These are phyloP conservation scores for Hippophae gyantsensis DNA, from an alignment of 306 rosid species.

Conservation along the genomic window DNA sequence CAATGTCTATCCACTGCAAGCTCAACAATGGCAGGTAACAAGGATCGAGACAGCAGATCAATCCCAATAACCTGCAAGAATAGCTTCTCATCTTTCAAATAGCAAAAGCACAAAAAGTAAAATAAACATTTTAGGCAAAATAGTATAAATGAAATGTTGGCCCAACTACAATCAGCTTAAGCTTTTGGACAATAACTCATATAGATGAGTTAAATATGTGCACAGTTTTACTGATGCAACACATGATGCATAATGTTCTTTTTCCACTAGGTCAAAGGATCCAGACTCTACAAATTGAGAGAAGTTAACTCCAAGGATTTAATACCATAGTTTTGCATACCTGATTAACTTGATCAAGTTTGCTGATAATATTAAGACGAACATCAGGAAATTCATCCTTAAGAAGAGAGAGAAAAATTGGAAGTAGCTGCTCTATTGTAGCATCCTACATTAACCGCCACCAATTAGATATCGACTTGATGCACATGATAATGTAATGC, in stretches of 20 bases:
- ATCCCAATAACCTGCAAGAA: slow-evolving; percentile 84
- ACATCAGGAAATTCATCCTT: slow-evolving; percentile 99
- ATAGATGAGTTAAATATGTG: too few relatives aligned
- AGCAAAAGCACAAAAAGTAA: neutral
- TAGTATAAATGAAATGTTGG: too few relatives aligned
- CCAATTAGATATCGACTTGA: slow-evolving; percentile 11
- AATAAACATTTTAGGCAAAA: neutral
- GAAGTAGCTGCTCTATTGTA: slow-evolving; percentile 92
- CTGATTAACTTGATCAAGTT: slow-evolving; percentile 99
- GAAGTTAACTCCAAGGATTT: neutral
- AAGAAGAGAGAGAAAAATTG: slow-evolving; percentile 88
- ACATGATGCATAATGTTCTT: neutral
- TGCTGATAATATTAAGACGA: slow-evolving; percentile 94
- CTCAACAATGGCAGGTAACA: slow-evolving; percentile 97
- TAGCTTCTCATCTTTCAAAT: slow-evolving; percentile 13
- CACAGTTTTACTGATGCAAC: too few relatives aligned
- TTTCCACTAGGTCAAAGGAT: neutral
- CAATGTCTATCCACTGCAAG: slow-evolving; percentile 99
- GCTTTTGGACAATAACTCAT: too few relatives aligned
- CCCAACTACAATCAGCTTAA: too few relatives aligned
- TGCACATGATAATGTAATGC: slow-evolving; percentile 7
- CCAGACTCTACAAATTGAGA: too few relatives aligned
- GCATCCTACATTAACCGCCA: slow-evolving; percentile 64
- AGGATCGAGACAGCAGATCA: slow-evolving; percentile 85
- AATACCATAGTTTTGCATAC: slow-evolving; percentile 17